A percentile compares a stretch with the other conserved stretches of the same genome.
These are phyloP conservation scores for Wallacemonas sp. DNA, from an alignment of 208 protist genomes.

Conservation along the genomic window DNA sequence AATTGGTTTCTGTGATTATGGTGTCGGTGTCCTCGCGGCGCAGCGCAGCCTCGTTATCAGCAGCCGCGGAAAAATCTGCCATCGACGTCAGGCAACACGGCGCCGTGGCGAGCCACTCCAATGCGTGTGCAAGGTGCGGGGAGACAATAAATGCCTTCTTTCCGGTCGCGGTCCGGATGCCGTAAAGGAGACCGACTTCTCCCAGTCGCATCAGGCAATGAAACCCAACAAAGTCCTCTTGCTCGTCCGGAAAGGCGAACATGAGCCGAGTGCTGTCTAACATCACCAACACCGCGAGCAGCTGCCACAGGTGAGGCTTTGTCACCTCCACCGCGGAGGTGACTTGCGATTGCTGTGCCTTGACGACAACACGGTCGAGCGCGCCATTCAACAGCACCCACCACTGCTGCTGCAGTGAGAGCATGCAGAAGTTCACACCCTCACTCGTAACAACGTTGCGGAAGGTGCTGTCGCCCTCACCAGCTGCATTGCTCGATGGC, in stretches of 20 bases:
- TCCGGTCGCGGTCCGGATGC: slow-evolving; percentile 37
- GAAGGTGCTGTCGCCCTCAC: neutral
- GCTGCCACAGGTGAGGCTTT: slow-evolving; percentile 64
- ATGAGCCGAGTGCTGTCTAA: slow-evolving; percentile 56
- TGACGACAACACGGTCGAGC: slow-evolving; percentile 62
- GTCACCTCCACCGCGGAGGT: slow-evolving; percentile 18
- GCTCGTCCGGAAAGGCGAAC: slow-evolving; percentile 58
- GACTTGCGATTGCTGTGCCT: slow-evolving; percentile 8
- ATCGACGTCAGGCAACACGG: slow-evolving; percentile 63
- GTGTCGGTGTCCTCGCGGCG: slow-evolving; percentile 87
- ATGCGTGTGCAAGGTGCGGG: slow-evolving; percentile 72
- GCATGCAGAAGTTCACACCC: slow-evolving; percentile 85
- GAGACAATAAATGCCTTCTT: slow-evolving; percentile 67
- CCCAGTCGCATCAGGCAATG: slow-evolving; percentile 74
- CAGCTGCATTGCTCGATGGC: neutral
- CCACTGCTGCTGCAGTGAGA: slow-evolving; percentile 84
- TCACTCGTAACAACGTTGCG: slow-evolving; percentile 43
- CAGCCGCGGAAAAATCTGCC: slow-evolving; percentile 19
- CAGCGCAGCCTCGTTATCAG: slow-evolving; percentile 13
- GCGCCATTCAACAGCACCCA: slow-evolving; percentile 76
- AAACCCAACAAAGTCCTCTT: slow-evolving; percentile 55
- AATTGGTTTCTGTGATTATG: slow-evolving; percentile 93
- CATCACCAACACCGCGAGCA: slow-evolving; percentile 63
- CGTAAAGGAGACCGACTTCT: slow-evolving; percentile 82
- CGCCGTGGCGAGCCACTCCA: slow-evolving; percentile 62